These are phyloP conservation scores for Helianthus tuberosus DNA, from an alignment of 129 eudicot species.

Conservation along the genomic window DNA sequence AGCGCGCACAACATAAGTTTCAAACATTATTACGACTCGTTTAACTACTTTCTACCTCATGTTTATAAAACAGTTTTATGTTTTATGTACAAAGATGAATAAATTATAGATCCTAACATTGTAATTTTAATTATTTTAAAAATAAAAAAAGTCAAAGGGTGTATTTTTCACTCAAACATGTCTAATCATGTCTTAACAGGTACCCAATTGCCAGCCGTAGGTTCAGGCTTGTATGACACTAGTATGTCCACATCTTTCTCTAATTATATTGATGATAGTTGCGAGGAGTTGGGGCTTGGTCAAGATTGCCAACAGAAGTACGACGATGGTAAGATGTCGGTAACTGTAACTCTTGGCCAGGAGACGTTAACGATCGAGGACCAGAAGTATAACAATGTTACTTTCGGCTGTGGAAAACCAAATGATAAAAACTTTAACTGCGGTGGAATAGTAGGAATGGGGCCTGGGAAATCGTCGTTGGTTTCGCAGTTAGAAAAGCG, in stretches of 20 bases:
- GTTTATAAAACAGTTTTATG: too few species aligned
- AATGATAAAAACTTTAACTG: too few species aligned
- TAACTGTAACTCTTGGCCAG: not conserved
- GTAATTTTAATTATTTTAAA: too few species aligned
- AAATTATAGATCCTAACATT: too few species aligned
- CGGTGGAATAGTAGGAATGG: constrained; percentile 43
- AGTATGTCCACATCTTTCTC: not conserved
- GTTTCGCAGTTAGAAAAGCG: constrained; percentile 35
- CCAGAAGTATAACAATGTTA: not conserved
- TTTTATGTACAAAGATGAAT: too few species aligned
- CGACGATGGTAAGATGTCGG: not conserved
- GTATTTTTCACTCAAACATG: too few species aligned
- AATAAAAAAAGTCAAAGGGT: too few species aligned
- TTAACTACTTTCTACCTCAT: too few species aligned
- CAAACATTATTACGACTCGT: too few species aligned
- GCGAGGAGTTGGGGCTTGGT: not conserved
- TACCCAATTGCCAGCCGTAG: too few species aligned
- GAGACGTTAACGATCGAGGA: not conserved
- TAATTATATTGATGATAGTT: not conserved
- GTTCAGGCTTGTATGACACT: not conserved
- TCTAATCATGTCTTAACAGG: too few species aligned
- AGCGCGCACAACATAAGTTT: too few species aligned
- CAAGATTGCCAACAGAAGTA: not conserved
- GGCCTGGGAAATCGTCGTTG: constrained; percentile 41
- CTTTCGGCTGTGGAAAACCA: not conserved